Evolutionary conservation across 176 grass and related monocot genomes (phyloP).

Genomic region (Juncus inflexus): DNA sequence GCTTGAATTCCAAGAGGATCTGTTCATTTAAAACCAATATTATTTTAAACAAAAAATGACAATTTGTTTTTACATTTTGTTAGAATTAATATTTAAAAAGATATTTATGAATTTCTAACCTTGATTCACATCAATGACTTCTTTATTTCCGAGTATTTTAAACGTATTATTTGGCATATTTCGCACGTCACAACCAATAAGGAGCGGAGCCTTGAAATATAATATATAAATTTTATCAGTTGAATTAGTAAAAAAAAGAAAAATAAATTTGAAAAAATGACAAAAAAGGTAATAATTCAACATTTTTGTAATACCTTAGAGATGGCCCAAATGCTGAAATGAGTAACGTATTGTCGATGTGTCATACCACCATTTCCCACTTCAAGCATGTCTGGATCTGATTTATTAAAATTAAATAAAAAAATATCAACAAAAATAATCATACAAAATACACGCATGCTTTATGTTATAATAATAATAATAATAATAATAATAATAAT

Average conservation of each 20-base stretch:
- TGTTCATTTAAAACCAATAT: constrained; percentile 14
- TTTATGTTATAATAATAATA: too few relatives aligned
- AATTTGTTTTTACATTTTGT: background rate
- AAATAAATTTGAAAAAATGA: background rate
- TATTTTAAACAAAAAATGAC: background rate
- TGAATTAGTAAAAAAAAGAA: background rate
- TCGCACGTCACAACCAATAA: constrained; percentile 84
- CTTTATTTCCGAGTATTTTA: constrained; percentile 68
- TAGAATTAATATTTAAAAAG: background rate
- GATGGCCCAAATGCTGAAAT: constrained; percentile 88
- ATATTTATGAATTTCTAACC: constrained; percentile 29
- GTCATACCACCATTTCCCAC: constrained; percentile 87
- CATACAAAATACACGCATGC: too few relatives aligned
- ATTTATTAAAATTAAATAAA: constrained; percentile 8
- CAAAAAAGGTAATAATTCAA: background rate
- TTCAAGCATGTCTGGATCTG: constrained; percentile 92
- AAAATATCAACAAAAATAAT: background rate
- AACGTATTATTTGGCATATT: constrained; percentile 63
- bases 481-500: too few relatives aligned
- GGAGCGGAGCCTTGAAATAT: constrained; percentile 60
- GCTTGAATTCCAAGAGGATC: constrained; percentile 76
- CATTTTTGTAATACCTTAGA: constrained; percentile 56
- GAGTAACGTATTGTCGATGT: constrained; percentile 64
- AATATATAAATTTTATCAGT: background rate
- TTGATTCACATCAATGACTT: constrained; percentile 94